Evolutionary conservation across 192 early-diverging fungal genomes (phyloP), one percentile per base, ranked within the genome.

Genomic region (Podila epigama): DNA sequence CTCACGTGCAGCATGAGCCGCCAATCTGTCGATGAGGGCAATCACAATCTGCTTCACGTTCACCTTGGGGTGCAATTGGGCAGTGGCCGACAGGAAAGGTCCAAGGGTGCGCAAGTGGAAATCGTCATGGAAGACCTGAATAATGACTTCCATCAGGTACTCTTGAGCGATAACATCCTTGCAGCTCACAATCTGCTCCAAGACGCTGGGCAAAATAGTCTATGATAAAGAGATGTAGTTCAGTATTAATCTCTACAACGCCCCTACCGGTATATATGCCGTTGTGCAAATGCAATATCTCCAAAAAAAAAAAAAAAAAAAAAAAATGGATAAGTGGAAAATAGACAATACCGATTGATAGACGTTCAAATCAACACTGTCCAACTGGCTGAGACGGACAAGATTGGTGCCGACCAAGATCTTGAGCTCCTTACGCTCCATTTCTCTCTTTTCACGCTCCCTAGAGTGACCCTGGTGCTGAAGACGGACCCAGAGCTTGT

Each of bases 131-230:
- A 99, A 99, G 12, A 94, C 92, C 83, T 99, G 98, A 69, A 97
- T 96, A 58, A 98, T 96, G 25, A 96, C 96, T 79, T 99, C 98
- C 96, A 99, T 98, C 33, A 99, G 86, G 75, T 99, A 99, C 72
- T 99, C 98, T 71, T 99, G 98, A 9, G 98, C 98, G 62, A 99
- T 94, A 16, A 97, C 90, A 82, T 99, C 98, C 36, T 92, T 86
- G 85, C 98, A 99, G 69, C 91, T 94, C 16, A 98, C 94, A 55
- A 99, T 94, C 86, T 99, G 97, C 64, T 94, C 95, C 40, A 99
- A 84, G 58, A 99, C 89, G 54, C 86, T 90, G 5, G 98, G 98
- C 48, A 99, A 81, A 66, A 99, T 94, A 3, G 85, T 73, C 88
- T 91, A 65, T 15, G 31, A n/a, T n/a, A 48, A n/a, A n/a, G n/a